Evolutionary conservation across 1,284 basidiomycete species (phyloP), one percentile per base, ranked within the genome.

Genomic region (Marasmius fiardii): DNA sequence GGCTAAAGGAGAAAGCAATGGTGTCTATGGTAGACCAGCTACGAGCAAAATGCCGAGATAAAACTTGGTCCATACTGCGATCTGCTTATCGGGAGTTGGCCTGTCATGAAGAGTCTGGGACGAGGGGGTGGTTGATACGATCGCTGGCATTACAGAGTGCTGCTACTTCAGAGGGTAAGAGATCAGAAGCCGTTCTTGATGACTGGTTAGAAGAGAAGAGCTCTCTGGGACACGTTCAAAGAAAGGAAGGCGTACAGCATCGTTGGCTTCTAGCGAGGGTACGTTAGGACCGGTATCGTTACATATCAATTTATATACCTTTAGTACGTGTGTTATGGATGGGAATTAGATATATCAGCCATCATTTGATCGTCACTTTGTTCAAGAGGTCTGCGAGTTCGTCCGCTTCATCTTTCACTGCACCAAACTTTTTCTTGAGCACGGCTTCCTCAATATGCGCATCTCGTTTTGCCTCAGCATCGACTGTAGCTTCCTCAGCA

Each of bases 51-150:
- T 74, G 74, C 10, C 76, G 83, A 37, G 71, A 74, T n/a, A 75
- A 71, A 20, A 69, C 80, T 2, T 90, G 88, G 88, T 63, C 58
- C 0, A 68, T 87, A n/a, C 61, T 90, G 37, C 79, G 85, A 39
- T 73, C 77, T 43, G 80, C 81, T 0, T 90, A 90, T 66, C 75
- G 83, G 43, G 88, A 90, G 63, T 60, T 90, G 4, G 74, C 75
- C 20, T 76, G 73, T 58, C 70, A 74, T 44, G 63, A 67, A 21
- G 65, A 66, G 0, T 61, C 70, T 14, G 67, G 68, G 51, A 80
- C 79, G 14, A 73, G 70, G 31, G 54, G 59, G 8, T 90, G 87
- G 87, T 67, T 88, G 33, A 66, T 67, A 18, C 73, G 73, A 6
- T 79, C 75, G 16, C 64, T 88, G 0, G 74, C 69, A 23, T 61